These are phyloP conservation scores for Dovyalis caffra DNA, from an alignment of 345 rosid species.

Conservation along the genomic window DNA sequence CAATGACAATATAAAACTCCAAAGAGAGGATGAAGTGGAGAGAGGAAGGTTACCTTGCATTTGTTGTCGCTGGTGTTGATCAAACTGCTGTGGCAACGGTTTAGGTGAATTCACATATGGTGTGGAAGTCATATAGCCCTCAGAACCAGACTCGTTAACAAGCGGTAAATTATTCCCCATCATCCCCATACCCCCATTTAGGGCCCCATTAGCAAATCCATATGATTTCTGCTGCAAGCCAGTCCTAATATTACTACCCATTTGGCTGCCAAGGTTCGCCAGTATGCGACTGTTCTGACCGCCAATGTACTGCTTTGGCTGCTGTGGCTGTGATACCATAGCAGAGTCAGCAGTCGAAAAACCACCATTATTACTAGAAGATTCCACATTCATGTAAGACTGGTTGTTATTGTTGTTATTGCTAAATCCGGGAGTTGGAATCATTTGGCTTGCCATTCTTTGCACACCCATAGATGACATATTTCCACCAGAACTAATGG, in stretches of 20 bases:
- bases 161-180: conserved; percentile 51
- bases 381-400: conserved; percentile 61
- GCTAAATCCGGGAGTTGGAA: conserved; percentile 91
- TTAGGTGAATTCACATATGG: conserved; percentile 57
- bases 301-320: conserved; percentile 60
- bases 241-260: conserved; percentile 57
- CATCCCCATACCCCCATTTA: conserved; percentile 64
- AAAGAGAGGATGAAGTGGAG: neutral
- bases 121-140: conserved; percentile 47
- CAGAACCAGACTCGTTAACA: conserved; percentile 56
- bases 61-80: conserved; percentile 61
- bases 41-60: conserved; percentile 50
- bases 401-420: conserved; percentile 43
- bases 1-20: neutral
- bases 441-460: conserved; percentile 76
- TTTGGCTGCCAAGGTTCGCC: conserved; percentile 71
- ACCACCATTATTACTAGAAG: conserved; percentile 56
- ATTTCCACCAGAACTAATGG: conserved; percentile 70
- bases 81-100: conserved; percentile 57
- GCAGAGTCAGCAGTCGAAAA: conserved; percentile 71
- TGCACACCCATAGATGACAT: conserved; percentile 62
- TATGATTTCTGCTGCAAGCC: conserved; percentile 68
- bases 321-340: conserved; percentile 54
- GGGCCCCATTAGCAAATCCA: conserved; percentile 60
- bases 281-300: conserved; percentile 68